Base-by-base conservation (phyloP, 257 asterid genomes). In the Handroanthus guayacan region DNA sequence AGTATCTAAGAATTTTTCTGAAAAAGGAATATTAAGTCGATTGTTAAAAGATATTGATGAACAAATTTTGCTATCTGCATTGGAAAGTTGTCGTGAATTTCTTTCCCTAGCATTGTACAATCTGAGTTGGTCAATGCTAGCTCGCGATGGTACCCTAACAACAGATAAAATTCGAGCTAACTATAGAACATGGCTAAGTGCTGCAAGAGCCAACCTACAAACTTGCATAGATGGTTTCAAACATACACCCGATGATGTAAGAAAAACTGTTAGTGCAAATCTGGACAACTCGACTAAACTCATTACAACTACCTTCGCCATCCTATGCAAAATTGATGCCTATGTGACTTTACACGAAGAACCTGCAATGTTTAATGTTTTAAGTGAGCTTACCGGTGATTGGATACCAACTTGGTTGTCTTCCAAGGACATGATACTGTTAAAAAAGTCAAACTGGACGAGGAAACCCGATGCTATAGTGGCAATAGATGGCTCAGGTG, bases 401-500 rank as follows among this genome's bases (percentile, higher is more conserved):
- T 9, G 51, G 80, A 14, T 0, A 9, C 74, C 79, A 6, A 48
- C 17, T 5, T 72, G 82, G 78, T 6, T 72, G 69, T 72, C 74
- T 64, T 36, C 1, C 0, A 3, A 52, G 36, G 75, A 75, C 54
- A 67, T 3, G 17, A 10, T 9, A 61, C 66, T 58, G 45, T 47
- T 80, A 18, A 57, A 45, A 5, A 12, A 5, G 0, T 7, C 60
- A 9, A 20, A 58, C 4, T 3, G 25, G 2, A 36, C 10, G 5
- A 67, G 50, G 5, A 62, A 67, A 16, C 67, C 75, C 31, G 47
- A 78, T 56, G 76, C 38, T 45, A 77, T 84, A 18, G 87, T 84
- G 73, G 85, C 87, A 4, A 66, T 74, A 17, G 87, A 84, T 39
- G 87, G 83, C 17, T 80, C 81, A 0, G 87, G 87, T 7, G 41